Base-by-base conservation (phyloP, 1,139 yeast genomes). In the Candida anutae region DNA sequence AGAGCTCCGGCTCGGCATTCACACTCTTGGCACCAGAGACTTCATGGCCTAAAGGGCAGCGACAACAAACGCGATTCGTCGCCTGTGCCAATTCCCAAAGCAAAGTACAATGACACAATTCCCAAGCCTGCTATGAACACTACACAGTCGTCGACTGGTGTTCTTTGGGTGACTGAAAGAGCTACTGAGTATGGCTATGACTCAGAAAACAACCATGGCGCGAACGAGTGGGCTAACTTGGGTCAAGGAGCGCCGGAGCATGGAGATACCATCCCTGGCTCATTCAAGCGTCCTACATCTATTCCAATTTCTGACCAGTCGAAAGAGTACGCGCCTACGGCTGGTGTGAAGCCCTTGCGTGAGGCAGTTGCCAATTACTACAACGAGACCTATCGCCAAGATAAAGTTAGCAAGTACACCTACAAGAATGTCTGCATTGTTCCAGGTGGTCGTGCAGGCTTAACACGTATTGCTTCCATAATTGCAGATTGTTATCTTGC, bases 241-340 rank as follows among this genome's bases (percentile, higher is more conserved):
- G 83, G 83, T 21, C 83, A 76, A 45, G 83, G 83, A 28, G 78
- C 79, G 31, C 82, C 83, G 2, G 82, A 76, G 45, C 79, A 74
- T 30, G 81, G 81, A 14, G 77, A 72, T 29, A 62, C 68, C 4
- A 55, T 76, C 31, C 75, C 76, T 1, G 81, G 81, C 3, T 74
- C 80, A 15, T 73, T 74, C 48, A 60, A 64, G 28, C 58, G 79
- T 48, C 83, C 83, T 2, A 58, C 59, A 3, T 46, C 61, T 13
- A 56, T 76, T 22, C 69, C 71, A 1, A 59, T 75, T n/a, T 62
- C 74, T 8, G 71, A 68, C 34, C 56, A 60, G 29, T 62, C 73
- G 28, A 63, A 74, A 40, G 83, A 74, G 40, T 75, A 76, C 39
- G 78, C 78, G 8, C 78, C 81, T 12, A 75, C 82, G 13, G 76